A percentile compares a stretch with the other conserved stretches of the same genome.
These are phyloP conservation scores for Neonectria neomacrospora DNA, from an alignment of 2,329 filamentous ascomycete species.

Conservation along the genomic window DNA sequence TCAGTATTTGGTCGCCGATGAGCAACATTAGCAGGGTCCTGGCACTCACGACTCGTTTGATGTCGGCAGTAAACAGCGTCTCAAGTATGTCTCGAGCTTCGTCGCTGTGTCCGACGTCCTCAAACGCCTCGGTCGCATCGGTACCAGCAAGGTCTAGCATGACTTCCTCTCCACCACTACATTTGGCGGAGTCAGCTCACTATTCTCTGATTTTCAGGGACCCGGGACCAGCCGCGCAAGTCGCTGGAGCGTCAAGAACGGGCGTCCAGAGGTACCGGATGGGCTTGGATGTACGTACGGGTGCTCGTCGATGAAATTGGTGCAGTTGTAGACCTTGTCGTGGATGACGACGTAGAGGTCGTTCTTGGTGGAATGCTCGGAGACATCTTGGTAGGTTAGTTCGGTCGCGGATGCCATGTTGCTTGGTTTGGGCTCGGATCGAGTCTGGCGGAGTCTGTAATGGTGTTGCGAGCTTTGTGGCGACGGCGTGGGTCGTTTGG, in stretches of 20 bases:
- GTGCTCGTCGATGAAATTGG: constrained; percentile 90
- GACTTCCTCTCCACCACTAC: constrained; percentile 22
- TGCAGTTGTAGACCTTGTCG: constrained; percentile 88
- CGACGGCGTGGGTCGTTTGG: neutral
- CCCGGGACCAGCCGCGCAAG: neutral
- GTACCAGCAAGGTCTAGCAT: constrained; percentile 15
- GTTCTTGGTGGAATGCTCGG: constrained; percentile 84
- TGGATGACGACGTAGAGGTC: constrained; percentile 87
- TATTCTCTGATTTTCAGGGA: neutral
- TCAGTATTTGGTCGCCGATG: neutral
- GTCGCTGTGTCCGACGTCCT: constrained; percentile 29
- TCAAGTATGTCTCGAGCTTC: constrained; percentile 24
- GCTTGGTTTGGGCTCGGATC: neutral
- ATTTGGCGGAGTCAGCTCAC: neutral
- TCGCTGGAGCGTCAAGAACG: neutral
- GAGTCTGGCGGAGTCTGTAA: neutral
- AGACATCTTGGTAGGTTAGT: constrained; percentile 78
- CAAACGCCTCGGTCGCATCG: constrained; percentile 27
- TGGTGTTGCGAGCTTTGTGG: neutral
- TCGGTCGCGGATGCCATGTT: constrained; percentile 45
- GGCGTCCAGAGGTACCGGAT: neutral
- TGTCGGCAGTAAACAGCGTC: neutral
- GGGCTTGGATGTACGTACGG: constrained; percentile 65
- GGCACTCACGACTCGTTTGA: neutral
- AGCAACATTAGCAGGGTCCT: neutral